Evolutionary conservation across 1,139 yeast genomes (phyloP).

Genomic region (Pichia sp.): DNA sequence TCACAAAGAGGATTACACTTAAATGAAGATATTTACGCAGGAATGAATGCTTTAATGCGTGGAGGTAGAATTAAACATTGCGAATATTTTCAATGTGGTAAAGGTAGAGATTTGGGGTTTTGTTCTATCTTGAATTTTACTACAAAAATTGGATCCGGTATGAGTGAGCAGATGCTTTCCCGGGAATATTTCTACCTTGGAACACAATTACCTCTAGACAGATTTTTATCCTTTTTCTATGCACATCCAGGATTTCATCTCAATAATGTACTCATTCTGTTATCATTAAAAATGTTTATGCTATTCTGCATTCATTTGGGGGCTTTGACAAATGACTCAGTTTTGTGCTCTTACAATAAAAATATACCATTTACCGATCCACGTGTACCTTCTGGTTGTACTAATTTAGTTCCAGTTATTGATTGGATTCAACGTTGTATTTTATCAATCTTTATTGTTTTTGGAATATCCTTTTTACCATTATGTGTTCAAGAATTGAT

Average conservation of each 20-base stretch:
- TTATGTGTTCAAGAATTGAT: conserved; percentile 71
- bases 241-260: conserved; percentile 92
- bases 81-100: conserved; percentile 87
- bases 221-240: conserved; percentile 79
- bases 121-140: conserved; percentile 80
- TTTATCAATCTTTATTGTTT: conserved; percentile 75
- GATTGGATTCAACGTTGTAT: conserved; percentile 81
- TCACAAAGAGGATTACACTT: conserved; percentile 83
- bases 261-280: conserved; percentile 71
- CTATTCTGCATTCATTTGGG: conserved; percentile 65
- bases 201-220: conserved; percentile 69
- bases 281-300: conserved; percentile 70
- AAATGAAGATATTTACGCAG: conserved; percentile 89
- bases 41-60: conserved; percentile 74
- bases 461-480: conserved; percentile 79
- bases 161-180: conserved; percentile 90
- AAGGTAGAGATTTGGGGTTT: conserved; percentile 86
- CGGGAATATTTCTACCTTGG: conserved; percentile 82
- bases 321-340: conserved; percentile 56
- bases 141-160: conserved; percentile 87
- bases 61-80: conserved; percentile 87
- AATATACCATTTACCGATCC: conserved; percentile 56
- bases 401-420: conserved; percentile 65
- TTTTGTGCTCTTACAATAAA: conserved; percentile 51
- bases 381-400: conserved; percentile 68